Conservation (phyloP, 2,329 filamentous ascomycete genomes). For the Fusarium nurragi region DNA sequence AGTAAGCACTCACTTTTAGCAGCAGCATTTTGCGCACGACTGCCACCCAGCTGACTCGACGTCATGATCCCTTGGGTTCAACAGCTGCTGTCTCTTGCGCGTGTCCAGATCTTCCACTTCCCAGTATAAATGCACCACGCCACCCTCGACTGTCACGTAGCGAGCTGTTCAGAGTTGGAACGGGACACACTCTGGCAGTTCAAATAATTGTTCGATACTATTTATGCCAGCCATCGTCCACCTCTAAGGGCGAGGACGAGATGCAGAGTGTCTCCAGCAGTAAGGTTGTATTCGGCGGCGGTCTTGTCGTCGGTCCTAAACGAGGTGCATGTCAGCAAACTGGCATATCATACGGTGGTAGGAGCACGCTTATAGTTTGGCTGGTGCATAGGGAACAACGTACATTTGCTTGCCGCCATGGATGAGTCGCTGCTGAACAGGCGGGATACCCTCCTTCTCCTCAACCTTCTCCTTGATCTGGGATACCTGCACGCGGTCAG, state of each 20-base stretch:
- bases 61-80: conserved; percentile 12
- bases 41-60: conserved; percentile 3
- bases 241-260: conserved; percentile 93
- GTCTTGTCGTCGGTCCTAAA: conserved; percentile 93
- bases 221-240: conserved; percentile 56
- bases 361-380: background rate
- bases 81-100: conserved; percentile 14
- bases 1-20: background rate
- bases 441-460: conserved; percentile 98
- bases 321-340: conserved; percentile 3
- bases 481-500: conserved; percentile 70
- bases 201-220: conserved; percentile 8
- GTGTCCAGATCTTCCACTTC: conserved; percentile 10
- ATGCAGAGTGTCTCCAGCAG: conserved; percentile 93
- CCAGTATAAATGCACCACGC: conserved; percentile 23
- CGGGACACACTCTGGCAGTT: conserved; percentile 1
- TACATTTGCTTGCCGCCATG: conserved; percentile 99
- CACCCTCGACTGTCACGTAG: background rate
- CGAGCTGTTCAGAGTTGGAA: background rate
- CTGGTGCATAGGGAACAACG: conserved; percentile 32
- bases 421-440: conserved; percentile 94
- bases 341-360: background rate
- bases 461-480: conserved; percentile 99
- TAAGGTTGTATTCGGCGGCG: conserved; percentile 87
- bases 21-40: conserved; percentile 1